Evolutionary conservation across 1,284 basidiomycete genomes (phyloP).

Genomic region (Fomitopsis schrenkii): DNA sequence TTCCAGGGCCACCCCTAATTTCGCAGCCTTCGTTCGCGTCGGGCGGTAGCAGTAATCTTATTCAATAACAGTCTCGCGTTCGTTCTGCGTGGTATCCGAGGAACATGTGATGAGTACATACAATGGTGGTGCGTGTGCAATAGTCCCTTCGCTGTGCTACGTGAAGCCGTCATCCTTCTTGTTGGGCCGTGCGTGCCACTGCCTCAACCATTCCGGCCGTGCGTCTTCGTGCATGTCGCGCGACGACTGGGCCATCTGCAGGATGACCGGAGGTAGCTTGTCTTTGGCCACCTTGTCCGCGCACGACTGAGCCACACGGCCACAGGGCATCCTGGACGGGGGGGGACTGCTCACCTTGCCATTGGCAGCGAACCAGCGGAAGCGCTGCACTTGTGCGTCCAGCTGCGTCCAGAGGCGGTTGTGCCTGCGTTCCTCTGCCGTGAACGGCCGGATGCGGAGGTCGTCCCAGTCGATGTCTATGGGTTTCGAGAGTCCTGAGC

Average conservation of each 20-base stretch:
- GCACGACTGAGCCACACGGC: no score
- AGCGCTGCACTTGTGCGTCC: not conserved
- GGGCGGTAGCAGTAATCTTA: not conserved
- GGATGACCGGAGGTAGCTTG: not conserved
- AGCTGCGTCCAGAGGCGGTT: constrained; percentile 16
- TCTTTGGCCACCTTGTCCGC: no score
- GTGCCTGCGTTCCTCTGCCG: constrained; percentile 21
- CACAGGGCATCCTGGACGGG: not conserved
- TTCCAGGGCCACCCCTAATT: not conserved
- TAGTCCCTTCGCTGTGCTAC: not conserved
- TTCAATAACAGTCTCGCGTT: not conserved
- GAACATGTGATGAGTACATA: no score
- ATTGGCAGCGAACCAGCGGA: not conserved
- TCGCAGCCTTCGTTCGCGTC: not conserved
- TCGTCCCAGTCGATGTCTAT: constrained; percentile 34
- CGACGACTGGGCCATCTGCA: not conserved
- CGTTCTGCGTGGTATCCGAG: not conserved
- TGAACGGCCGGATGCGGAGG: constrained; percentile 33
- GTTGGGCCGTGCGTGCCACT: not conserved
- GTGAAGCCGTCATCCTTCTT: not conserved
- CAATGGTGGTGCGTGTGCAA: no score
- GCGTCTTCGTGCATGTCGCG: not conserved
- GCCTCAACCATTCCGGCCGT: not conserved
- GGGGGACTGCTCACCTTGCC: not conserved
- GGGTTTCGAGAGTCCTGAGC: not conserved